Evolutionary conservation across 306 rosid genomes (phyloP), one percentile per base, ranked within the genome.

Genomic region (Rosa persica): DNA sequence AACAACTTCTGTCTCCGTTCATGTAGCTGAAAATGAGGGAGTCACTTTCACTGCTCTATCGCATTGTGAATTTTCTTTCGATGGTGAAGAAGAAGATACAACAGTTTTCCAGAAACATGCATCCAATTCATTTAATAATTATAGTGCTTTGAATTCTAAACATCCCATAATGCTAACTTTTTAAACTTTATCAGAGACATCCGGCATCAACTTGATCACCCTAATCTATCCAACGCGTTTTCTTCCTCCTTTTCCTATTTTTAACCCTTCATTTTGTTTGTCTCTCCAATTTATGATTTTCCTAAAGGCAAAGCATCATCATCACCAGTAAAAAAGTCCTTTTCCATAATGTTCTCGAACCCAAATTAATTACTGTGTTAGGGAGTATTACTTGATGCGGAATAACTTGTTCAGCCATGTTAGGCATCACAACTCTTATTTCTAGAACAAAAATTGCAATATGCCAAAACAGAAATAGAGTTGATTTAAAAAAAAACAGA

Each of bases 61-160:
- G 19, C 58, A 51, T 51, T 51, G 43, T 40, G 36, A 3, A 30
- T 30, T 30, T 30, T 30, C 36, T 3, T 8, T 23, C n/a, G 61
- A 19, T 20, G 25, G 23, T n/a, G 60, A 55, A 7, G 61, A n/a
- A n/a, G 27, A 55, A 22, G 27, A n/a, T 49, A 27, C 13, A 42
- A 36, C 22, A 72, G 64, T 30, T 34, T 49, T 55, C 47, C 40
- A 62, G 67, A 62, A 62, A 62, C 39, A 62, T 27, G 40, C 67
- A 13, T 60, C 66, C 66, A 22, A 23, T 60, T 22, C 79, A 42
- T 58, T 80, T 72, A 61, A 20, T 72, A 83, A 84, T 86, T 61
- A 79, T 81, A 43, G 54, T 73, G 52, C 76, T 73, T 85, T 88
- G 89, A 87, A 88, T 78, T 81, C 78, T 77, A 54, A 54, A 71